Percentiles rank a stretch among this genome's conserved stretches.
Evolutionary conservation across 495 filamentous ascomycete genomes (phyloP).

Genomic region (Xylaria scruposa): DNA sequence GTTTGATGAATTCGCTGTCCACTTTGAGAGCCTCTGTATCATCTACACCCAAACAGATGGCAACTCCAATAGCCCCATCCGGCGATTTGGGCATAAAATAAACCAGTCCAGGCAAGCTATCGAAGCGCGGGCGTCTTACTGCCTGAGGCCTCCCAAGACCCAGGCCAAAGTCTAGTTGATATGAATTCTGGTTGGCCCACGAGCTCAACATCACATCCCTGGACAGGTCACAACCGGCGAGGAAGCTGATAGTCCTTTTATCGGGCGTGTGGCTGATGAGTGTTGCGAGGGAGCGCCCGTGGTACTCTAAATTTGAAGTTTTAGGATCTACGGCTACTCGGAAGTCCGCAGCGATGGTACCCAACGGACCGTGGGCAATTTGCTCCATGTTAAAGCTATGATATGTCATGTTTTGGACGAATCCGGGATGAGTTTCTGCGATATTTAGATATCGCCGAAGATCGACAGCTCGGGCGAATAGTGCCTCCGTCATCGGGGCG

Average conservation of each 20-base stretch:
- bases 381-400: background rate
- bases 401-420: conserved; percentile 15
- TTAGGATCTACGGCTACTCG: background rate
- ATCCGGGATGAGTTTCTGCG: conserved; percentile 46
- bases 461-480: conserved; percentile 61
- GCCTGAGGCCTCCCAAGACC: conserved; percentile 45
- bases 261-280: conserved; percentile 31
- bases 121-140: background rate
- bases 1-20: background rate
- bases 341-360: background rate
- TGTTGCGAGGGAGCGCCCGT: conserved; percentile 6
- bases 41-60: background rate
- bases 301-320: background rate
- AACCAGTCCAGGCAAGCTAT: conserved; percentile 2
- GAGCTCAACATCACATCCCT: conserved; percentile 60
- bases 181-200: conserved; percentile 57
- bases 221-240: conserved; percentile 40
- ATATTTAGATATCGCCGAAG: conserved; percentile 53
- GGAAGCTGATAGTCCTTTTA: conserved; percentile 40
- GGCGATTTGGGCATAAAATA: conserved; percentile 14
- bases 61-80: background rate
- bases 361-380: background rate
- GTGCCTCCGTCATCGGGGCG: conserved; percentile 34
- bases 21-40: background rate
- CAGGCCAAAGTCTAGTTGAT: conserved; percentile 56